Percentiles rank a stretch among this genome's conserved stretches.
Evolutionary conservation across 139 green algal genomes (phyloP).

Genomic region (Klebsormidium nitens): DNA sequence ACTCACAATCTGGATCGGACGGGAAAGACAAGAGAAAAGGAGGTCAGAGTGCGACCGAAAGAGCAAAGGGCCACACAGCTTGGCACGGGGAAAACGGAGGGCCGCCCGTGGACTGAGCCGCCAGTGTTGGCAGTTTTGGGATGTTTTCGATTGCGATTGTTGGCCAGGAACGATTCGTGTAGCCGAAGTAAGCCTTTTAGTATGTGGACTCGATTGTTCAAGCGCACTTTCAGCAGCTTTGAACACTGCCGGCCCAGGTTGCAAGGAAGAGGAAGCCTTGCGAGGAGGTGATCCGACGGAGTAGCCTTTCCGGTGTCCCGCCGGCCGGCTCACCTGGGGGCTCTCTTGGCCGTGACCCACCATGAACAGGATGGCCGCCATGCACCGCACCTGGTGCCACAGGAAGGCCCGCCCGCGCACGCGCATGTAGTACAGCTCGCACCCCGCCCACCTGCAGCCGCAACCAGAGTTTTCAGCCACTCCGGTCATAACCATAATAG

Average conservation of each 20-base stretch:
- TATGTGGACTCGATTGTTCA: neutral
- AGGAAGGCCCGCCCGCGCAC: conserved; percentile 36
- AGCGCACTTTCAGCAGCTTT: neutral
- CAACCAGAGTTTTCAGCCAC: too few species aligned
- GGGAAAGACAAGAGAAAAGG: neutral
- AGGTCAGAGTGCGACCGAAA: neutral
- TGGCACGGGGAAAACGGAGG: neutral
- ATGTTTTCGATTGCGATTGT: neutral
- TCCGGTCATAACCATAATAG: too few species aligned
- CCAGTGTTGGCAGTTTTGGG: neutral
- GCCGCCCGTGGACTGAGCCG: neutral
- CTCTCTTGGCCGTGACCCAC: conserved; percentile 72
- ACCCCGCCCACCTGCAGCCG: too few species aligned
- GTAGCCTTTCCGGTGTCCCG: neutral
- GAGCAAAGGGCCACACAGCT: neutral
- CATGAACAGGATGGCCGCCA: conserved; percentile 84
- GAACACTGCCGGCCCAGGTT: too few species aligned
- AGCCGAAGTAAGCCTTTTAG: neutral
- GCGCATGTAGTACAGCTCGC: too few species aligned
- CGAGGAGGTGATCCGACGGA: neutral
- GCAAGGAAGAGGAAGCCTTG: neutral
- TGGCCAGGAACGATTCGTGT: neutral
- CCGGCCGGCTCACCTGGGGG: conserved; percentile 49
- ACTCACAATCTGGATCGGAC: conserved; percentile 33
- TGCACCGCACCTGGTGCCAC: conserved; percentile 79